A percentile compares a stretch with the other conserved stretches of the same genome.
phyloP scores from a whole-genome alignment of 345 rosid genomes.

The Eucalyptus pauciflora region DNA sequence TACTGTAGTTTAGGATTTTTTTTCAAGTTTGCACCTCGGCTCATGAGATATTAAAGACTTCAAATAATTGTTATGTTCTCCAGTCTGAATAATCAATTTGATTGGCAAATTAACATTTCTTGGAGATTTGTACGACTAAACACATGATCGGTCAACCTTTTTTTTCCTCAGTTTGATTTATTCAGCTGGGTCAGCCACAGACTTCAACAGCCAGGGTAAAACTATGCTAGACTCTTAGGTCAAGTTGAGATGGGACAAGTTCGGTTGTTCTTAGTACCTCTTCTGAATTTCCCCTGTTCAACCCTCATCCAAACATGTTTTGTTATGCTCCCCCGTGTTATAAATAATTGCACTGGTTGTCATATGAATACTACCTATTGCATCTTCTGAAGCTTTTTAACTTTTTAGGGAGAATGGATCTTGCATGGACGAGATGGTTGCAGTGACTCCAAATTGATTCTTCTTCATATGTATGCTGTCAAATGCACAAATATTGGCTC shows the following conservation, averaged over 20 bases:
- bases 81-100: background rate
- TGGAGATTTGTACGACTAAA: background rate
- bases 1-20: background rate
- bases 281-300: background rate
- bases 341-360: background rate
- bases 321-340: background rate
- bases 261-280: background rate
- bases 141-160: background rate
- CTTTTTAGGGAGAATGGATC: slow-evolving; percentile 94
- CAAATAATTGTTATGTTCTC: background rate
- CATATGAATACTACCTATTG: background rate
- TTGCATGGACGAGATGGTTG: slow-evolving; percentile 55
- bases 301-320: background rate
- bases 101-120: background rate
- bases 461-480: slow-evolving; percentile 69
- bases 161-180: background rate
- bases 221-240: background rate
- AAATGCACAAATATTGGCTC: slow-evolving; percentile 50
- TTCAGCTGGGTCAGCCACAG: background rate
- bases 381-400: background rate
- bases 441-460: slow-evolving; percentile 36
- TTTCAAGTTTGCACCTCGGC: background rate
- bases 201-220: background rate
- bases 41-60: background rate
- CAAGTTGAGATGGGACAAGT: background rate